These are phyloP conservation scores for Ichthyophthirius multifiliis DNA, from an alignment of 169 alveolate species.

Conservation along the genomic window DNA sequence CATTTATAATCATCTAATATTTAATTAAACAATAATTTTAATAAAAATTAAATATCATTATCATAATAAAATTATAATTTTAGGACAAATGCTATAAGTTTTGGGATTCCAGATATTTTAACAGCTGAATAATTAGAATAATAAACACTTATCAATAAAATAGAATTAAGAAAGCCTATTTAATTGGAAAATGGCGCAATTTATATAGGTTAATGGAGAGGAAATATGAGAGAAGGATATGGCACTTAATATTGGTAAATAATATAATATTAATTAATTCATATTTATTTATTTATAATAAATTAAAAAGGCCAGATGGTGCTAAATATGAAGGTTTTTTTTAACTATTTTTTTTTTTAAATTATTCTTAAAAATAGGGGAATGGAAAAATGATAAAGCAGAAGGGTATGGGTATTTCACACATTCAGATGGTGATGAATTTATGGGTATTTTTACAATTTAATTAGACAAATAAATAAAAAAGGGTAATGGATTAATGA, in stretches of 20 bases:
- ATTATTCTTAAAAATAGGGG: background rate
- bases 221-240: slow-evolving; percentile 2
- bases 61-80: too few species aligned
- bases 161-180: slow-evolving; percentile 10
- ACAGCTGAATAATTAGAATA: too few species aligned
- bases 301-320: background rate
- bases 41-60: too few species aligned
- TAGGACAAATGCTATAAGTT: too few species aligned
- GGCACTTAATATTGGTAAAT: background rate
- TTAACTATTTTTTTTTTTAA: background rate
- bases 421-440: slow-evolving; percentile 61
- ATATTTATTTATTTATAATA: too few species aligned
- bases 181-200: slow-evolving; percentile 25
- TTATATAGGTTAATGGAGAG: slow-evolving; percentile 24
- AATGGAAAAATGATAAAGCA: slow-evolving; percentile 19
- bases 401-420: slow-evolving; percentile 44
- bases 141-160: too few species aligned
- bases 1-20: too few species aligned
- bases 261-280: background rate
- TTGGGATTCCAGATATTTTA: too few species aligned
- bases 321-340: background rate
- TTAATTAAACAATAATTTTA: too few species aligned
- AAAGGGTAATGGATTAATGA: slow-evolving; percentile 56
- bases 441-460: background rate
- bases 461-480: background rate